Conservation (phyloP, 306 rosid species). For the Quercus wislizeni region DNA sequence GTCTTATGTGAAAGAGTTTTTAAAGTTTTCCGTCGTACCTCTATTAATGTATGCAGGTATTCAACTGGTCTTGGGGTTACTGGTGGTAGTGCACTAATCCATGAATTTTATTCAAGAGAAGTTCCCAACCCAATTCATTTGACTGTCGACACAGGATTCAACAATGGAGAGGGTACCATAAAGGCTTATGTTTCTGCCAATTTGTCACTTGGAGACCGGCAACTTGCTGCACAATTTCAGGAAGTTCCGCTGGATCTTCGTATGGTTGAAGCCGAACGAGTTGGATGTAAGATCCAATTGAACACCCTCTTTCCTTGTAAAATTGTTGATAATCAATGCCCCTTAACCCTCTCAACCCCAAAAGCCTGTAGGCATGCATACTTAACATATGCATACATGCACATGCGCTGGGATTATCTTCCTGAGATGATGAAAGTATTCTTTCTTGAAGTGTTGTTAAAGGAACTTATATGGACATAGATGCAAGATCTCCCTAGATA, state of each 20-base stretch:
- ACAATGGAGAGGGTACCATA: constrained; percentile 62
- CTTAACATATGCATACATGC: neutral
- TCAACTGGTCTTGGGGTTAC: constrained; percentile 91
- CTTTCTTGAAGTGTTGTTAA: neutral
- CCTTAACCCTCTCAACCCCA: neutral
- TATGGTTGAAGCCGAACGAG: constrained; percentile 87
- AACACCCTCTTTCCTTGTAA: neutral
- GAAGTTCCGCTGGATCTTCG: constrained; percentile 90
- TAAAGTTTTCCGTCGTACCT: neutral
- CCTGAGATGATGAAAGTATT: neutral
- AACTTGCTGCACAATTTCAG: constrained; percentile 95
- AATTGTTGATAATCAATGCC: neutral
- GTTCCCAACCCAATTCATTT: constrained; percentile 80
- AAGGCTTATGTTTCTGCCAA: constrained; percentile 72
- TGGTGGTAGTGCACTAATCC: constrained; percentile 85
- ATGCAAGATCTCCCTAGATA: neutral
- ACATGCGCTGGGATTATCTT: neutral
- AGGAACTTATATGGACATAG: neutral
- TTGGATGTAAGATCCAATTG: constrained; percentile 63
- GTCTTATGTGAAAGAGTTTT: neutral
- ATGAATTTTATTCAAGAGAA: constrained; percentile 91
- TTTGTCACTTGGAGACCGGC: constrained; percentile 83
- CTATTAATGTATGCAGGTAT: constrained; percentile 51
- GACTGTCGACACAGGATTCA: constrained; percentile 92
- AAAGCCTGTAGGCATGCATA: neutral